These are phyloP conservation scores for Cajanus cajan DNA, from an alignment of 306 rosid species.

Conservation along the genomic window DNA sequence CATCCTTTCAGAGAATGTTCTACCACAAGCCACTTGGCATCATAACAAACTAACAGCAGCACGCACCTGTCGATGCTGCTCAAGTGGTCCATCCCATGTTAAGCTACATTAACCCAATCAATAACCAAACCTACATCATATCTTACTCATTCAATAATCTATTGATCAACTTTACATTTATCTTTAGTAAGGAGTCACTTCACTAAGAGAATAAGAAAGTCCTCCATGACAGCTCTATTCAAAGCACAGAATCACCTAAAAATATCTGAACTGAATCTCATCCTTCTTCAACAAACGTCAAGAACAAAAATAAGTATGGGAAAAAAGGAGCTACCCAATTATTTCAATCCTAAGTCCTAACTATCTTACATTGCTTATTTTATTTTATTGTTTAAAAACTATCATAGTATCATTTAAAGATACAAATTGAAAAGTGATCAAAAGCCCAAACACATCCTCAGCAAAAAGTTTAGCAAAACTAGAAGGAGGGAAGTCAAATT, in stretches of 20 bases:
- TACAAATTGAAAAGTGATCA: not conserved
- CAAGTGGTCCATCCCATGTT: conserved; percentile 15
- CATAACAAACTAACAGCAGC: not conserved
- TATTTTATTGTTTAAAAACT: not conserved
- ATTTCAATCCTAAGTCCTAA: not conserved
- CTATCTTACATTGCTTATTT: not conserved
- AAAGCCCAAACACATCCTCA: conserved; percentile 11
- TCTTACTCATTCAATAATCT: conserved; percentile 22
- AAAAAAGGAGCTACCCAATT: not conserved
- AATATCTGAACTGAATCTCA: not conserved
- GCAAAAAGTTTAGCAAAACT: not conserved
- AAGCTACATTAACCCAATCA: conserved; percentile 5
- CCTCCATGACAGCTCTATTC: not conserved
- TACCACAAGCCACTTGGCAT: conserved; percentile 20
- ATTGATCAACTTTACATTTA: not conserved
- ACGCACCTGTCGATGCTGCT: not conserved
- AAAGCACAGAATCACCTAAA: not conserved
- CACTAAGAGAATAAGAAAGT: not conserved
- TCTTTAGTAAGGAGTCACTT: not conserved
- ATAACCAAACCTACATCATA: conserved; percentile 4
- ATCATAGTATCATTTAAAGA: not conserved
- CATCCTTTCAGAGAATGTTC: not conserved
- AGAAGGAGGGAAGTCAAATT: not conserved
- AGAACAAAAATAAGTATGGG: not conserved
- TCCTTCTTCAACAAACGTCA: not conserved